Base-by-base conservation (phyloP, 306 rosid genomes). In the Lupinus albus region DNA sequence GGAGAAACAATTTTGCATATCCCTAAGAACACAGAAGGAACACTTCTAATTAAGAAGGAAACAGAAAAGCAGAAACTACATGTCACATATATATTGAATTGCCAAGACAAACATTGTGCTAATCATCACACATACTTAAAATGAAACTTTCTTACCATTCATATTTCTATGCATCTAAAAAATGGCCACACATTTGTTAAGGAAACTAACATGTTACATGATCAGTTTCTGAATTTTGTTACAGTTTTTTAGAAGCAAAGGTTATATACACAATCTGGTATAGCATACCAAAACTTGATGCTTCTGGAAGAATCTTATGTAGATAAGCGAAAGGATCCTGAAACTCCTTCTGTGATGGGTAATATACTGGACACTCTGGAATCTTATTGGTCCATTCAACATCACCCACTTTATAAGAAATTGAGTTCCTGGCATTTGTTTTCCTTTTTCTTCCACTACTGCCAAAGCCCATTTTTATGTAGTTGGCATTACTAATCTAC, bases 1-100 rank as follows among this genome's bases (percentile, higher is more conserved):
- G 84, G 81, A 61, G 78, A 76, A 47, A 67, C 68, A 32, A 80
- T 72, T 70, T 72, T 80, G 65, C 73, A 80, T 42, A 80, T 80
- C 12, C 81, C 81, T 80, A 69, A 57, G 8, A 8, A 20, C 6
- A 14, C 1, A 38, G 2, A 13, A 39, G 6, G 36, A 1, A 25
- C 12, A 11, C 0, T 35, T 4, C 4, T n/a, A n/a, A 28, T 4
- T 28, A 18, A 33, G 7, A 48, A 48, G 72, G 72, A 42, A 14
- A 20, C 20, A 61, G 14, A 41, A 10, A 12, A 41, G 51, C 50
- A 39, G 51, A 41, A 61, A 41, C 2, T 41, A 11, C 46, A 9
- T 41, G 46, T n/a, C n/a, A n/a, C n/a, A n/a, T n/a, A n/a, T n/a
- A n/a, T n/a, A n/a, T n/a, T n/a, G n/a, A n/a, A n/a, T n/a, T n/a